Conservation (phyloP, 495 filamentous ascomycete species). For the Penicillium psychrofluorescens region DNA sequence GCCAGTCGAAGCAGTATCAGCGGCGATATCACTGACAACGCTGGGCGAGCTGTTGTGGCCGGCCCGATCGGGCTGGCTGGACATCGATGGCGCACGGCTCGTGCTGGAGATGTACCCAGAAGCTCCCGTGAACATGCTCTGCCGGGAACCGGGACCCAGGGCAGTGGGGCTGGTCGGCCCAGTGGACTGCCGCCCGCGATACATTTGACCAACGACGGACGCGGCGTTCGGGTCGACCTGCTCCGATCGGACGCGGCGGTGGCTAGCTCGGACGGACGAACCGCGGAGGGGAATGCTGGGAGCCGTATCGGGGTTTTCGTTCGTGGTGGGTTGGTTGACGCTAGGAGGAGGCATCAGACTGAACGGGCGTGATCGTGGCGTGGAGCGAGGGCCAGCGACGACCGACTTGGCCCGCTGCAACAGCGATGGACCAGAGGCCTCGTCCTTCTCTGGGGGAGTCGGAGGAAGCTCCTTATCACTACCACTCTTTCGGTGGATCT, state of each 20-base stretch:
- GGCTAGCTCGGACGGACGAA: conserved; percentile 50
- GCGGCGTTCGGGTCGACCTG: conserved; percentile 56
- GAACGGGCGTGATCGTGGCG: conserved; percentile 53
- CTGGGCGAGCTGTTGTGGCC: conserved; percentile 52
- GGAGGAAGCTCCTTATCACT: conserved; percentile 82
- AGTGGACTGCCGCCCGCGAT: conserved; percentile 58
- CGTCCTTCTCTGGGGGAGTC: conserved; percentile 59
- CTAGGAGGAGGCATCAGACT: conserved; percentile 50
- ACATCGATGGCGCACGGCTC: conserved; percentile 40
- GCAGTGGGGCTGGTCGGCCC: conserved; percentile 46
- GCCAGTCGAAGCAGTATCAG: conserved; percentile 38
- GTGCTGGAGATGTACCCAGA: conserved; percentile 35
- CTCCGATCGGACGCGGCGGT: conserved; percentile 63
- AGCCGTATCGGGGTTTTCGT: conserved; percentile 70
- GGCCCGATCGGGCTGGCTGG: conserved; percentile 35
- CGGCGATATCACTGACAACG: conserved; percentile 50
- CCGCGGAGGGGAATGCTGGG: conserved; percentile 76
- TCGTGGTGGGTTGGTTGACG: conserved; percentile 33
- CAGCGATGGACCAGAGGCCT: conserved; percentile 44
- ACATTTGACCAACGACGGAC: conserved; percentile 76
- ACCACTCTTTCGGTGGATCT: conserved; percentile 8
- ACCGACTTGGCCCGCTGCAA: conserved; percentile 79
- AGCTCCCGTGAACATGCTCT: conserved; percentile 37
- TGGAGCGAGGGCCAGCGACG: conserved; percentile 30
- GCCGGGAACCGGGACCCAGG: conserved; percentile 37